A percentile compares a stretch with the other conserved stretches of the same genome.
Conservation (phyloP, 2,329 filamentous ascomycete species). For the Pseudonectria foliicola region DNA sequence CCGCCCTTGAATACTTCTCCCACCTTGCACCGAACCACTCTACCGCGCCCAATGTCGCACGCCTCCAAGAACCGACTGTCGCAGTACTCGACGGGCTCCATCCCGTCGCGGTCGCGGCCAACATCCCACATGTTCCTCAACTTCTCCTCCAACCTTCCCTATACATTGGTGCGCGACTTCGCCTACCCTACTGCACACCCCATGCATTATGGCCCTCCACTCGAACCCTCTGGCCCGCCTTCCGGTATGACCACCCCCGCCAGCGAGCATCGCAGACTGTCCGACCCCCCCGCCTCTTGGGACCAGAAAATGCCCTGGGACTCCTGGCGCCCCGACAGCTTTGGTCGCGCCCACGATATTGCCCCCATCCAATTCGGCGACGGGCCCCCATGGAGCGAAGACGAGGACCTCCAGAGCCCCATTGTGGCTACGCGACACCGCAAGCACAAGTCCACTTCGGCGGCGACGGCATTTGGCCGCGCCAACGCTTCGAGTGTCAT, state of each 20-base stretch:
- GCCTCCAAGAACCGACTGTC: slow-evolving; percentile 76
- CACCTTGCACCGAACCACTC: slow-evolving; percentile 49
- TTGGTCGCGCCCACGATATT: slow-evolving; percentile 61
- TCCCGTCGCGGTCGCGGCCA: slow-evolving; percentile 65
- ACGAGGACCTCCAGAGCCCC: slow-evolving; percentile 89
- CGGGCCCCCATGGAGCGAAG: slow-evolving; percentile 89
- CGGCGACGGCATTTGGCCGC: slow-evolving; percentile 36
- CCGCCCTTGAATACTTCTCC: slow-evolving; percentile 53
- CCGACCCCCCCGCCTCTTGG: slow-evolving; percentile 72
- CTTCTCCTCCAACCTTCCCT: slow-evolving; percentile 78
- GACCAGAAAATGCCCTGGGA: slow-evolving; percentile 60
- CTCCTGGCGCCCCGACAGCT: slow-evolving; percentile 44
- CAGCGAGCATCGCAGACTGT: slow-evolving; percentile 73
- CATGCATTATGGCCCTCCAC: slow-evolving; percentile 88
- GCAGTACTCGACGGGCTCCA: slow-evolving; percentile 70
- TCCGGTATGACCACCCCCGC: slow-evolving; percentile 80
- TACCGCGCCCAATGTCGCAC: slow-evolving; percentile 63
- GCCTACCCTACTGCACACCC: slow-evolving; percentile 79
- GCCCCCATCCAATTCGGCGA: slow-evolving; percentile 79
- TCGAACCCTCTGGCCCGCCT: slow-evolving; percentile 59
- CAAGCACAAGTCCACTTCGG: slow-evolving; percentile 69
- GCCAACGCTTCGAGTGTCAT: slow-evolving; percentile 38
- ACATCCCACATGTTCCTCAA: slow-evolving; percentile 74
- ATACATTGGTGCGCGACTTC: slow-evolving; percentile 92
- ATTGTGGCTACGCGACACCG: slow-evolving; percentile 79